phyloP scores from a whole-genome alignment of 441 rosid species.

The Euphorbia celastroides region DNA sequence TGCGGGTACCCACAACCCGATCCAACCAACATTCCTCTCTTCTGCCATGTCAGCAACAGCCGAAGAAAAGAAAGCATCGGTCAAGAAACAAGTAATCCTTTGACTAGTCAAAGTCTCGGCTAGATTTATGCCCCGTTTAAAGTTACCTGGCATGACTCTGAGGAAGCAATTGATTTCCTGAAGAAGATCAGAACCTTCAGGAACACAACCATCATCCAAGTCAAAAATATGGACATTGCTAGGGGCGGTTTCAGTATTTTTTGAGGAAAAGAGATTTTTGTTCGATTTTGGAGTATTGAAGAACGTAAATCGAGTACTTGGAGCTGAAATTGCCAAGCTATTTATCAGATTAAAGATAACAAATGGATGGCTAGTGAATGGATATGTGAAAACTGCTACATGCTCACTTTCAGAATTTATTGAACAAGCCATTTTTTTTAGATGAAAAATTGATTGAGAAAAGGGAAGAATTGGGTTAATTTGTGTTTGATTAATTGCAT shows the following conservation, averaged over 20 bases:
- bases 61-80: neutral
- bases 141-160: neutral
- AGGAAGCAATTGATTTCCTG: neutral
- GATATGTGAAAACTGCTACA: no score
- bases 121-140: neutral
- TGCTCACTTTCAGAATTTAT: no score
- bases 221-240: neutral
- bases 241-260: neutral
- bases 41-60: neutral
- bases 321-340: no score
- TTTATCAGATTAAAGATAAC: no score
- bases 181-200: neutral
- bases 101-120: neutral
- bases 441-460: no score
- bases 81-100: neutral
- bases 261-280: neutral
- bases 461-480: no score
- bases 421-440: no score
- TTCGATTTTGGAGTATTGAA: no score
- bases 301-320: no score
- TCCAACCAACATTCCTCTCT: slow-evolving; percentile 1
- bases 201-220: neutral
- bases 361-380: no score
- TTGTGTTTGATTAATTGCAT: no score
- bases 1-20: neutral